Evolutionary conservation across 768 basidiomycete species (phyloP).

Genomic region (Tubosaeta brunneosetosa): DNA sequence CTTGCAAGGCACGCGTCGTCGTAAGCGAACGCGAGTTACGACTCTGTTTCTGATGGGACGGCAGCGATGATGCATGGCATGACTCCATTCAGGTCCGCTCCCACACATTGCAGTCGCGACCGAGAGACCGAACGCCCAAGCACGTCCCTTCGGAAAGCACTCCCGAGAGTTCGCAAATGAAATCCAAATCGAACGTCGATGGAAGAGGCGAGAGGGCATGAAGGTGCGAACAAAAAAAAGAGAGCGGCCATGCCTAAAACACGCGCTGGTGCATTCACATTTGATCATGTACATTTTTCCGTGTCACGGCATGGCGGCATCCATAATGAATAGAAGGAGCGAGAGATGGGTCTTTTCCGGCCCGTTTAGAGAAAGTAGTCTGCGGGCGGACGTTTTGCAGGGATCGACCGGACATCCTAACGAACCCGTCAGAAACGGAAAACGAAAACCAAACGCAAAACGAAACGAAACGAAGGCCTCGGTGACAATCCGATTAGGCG

Average conservation of each 20-base stretch:
- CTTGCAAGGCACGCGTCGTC: constrained; percentile 17
- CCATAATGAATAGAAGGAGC: neutral
- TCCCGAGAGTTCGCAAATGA: neutral
- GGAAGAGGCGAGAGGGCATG: constrained; percentile 5
- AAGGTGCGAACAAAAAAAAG: constrained; percentile 9
- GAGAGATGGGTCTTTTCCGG: neutral
- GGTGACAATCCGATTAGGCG: neutral
- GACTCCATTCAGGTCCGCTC: constrained; percentile 5
- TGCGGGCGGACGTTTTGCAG: constrained; percentile 78
- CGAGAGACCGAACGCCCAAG: neutral
- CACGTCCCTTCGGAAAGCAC: neutral
- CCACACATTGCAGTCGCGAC: constrained; percentile 17
- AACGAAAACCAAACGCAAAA: neutral
- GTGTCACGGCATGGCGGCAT: constrained; percentile 16
- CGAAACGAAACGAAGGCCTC: neutral
- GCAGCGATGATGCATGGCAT: neutral
- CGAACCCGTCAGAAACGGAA: neutral
- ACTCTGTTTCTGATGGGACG: constrained; percentile 16
- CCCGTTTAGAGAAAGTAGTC: constrained; percentile 71
- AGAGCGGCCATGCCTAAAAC: constrained; percentile 26
- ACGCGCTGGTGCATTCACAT: constrained; percentile 14
- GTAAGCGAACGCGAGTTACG: neutral
- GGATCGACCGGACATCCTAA: constrained; percentile 78
- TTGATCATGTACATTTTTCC: constrained; percentile 3
- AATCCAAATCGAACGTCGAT: neutral